Evolutionary conservation across 257 asterid species (phyloP), one percentile per base, ranked within the genome.

Genomic region (Coffea canephora): DNA sequence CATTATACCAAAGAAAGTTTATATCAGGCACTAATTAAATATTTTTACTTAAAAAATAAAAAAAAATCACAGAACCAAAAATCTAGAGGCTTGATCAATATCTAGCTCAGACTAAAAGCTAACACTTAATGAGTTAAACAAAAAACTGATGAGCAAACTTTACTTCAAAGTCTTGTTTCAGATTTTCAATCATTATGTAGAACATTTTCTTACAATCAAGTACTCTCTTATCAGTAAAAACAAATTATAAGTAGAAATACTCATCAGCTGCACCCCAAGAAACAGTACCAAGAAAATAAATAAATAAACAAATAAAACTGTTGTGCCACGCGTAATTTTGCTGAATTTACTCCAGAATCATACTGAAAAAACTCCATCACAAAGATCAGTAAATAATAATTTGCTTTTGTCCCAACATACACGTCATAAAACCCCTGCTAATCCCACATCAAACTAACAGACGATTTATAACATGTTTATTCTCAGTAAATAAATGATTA

Each of bases 41-140:
- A 49, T 49, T n/a, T 61, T 64, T 39, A 43, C 9, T 5, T 9
- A 59, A 59, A 41, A 23, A 43, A n/a, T n/a, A 45, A 9, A 6
- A 25, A 13, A 54, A 11, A 0, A 9, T 43, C 6, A 4, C 18
- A 52, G 46, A 73, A 73, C 31, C 23, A 5, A 31, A 73, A 75
- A 43, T 1, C 6, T 48, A 46, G 16, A 43, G 34, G 59, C 27
- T n/a, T 48, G 31, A 71, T 31, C 59, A 74, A 18, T 34, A 54
- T 12, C 77, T 15, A 76, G 79, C 64, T 76, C 73, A 76, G 25
- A 65, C 48, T 49, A 46, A 12, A 36, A 25, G 31, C 74, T 65
- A 62, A 48, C 50, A 16, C 48, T 61, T 46, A 10, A 8, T 65
- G 36, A 74, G 41, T 12, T 59, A 18, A 43, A 31, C 1, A 12